Evolutionary conservation across 2,329 filamentous ascomycete species (phyloP).

Genomic region (Penicillium glabrum): DNA sequence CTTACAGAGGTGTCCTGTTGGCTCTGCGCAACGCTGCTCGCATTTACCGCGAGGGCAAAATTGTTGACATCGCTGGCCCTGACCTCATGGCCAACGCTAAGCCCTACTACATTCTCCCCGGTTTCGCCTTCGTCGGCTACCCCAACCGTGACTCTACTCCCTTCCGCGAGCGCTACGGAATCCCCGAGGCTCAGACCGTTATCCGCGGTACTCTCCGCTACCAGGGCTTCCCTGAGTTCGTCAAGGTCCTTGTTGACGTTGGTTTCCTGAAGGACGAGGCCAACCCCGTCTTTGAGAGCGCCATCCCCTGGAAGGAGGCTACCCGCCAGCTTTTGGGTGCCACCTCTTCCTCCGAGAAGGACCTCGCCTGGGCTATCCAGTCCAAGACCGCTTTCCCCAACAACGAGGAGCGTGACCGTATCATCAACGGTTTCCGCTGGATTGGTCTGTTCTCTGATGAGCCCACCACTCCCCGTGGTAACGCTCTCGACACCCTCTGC

Average conservation of each 20-base stretch:
- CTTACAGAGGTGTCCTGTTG: constrained; percentile 72
- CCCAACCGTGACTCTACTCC: constrained; percentile 86
- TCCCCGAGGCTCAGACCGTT: constrained; percentile 87
- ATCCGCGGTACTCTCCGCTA: constrained; percentile 83
- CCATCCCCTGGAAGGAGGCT: constrained; percentile 80
- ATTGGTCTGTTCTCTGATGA: constrained; percentile 65
- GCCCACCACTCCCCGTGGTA: constrained; percentile 69
- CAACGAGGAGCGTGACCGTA: constrained; percentile 67
- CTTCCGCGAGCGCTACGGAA: constrained; percentile 86
- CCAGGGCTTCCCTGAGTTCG: constrained; percentile 85
- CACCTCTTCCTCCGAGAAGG: constrained; percentile 62
- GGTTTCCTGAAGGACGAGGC: constrained; percentile 79
- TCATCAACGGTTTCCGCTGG: constrained; percentile 73
- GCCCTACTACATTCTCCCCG: constrained; percentile 87
- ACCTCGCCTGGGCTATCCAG: constrained; percentile 70
- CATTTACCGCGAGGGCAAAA: constrained; percentile 76
- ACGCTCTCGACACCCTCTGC: constrained; percentile 87
- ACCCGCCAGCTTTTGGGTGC: constrained; percentile 75
- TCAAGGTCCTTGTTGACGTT: constrained; percentile 82
- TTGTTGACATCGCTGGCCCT: constrained; percentile 62
- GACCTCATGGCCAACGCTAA: constrained; percentile 83
- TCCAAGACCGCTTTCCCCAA: constrained; percentile 72
- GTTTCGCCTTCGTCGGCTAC: constrained; percentile 84
- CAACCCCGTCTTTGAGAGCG: constrained; percentile 63
- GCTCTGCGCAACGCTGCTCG: constrained; percentile 83